Evolutionary conservation across 1,139 yeast genomes (phyloP).

Genomic region (Hyphopichia pseudoburtonii): DNA sequence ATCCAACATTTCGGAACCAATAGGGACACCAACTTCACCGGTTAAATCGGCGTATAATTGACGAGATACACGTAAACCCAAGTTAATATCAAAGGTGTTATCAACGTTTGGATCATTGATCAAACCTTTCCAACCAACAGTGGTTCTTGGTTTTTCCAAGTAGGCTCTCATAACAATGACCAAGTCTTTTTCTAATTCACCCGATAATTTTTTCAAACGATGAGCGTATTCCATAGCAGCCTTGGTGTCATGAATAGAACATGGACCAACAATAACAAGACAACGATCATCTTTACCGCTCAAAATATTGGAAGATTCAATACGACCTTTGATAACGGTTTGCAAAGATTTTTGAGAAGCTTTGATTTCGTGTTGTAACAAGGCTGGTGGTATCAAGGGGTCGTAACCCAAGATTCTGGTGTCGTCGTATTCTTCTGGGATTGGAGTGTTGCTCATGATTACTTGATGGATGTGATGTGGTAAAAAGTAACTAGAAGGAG

Average conservation of each 20-base stretch:
- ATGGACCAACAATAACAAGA: conserved; percentile 88
- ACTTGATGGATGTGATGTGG: too few species aligned
- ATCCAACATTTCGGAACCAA: conserved; percentile 97
- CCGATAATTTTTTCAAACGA: conserved; percentile 58
- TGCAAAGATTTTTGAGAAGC: conserved; percentile 58
- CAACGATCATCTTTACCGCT: conserved; percentile 79
- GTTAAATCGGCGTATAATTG: conserved; percentile 84
- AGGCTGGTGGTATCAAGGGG: conserved; percentile 92
- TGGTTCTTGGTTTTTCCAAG: conserved; percentile 96
- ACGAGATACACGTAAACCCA: conserved; percentile 87
- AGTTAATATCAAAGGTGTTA: conserved; percentile 89
- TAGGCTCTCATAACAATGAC: conserved; percentile 95
- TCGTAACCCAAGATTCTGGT: conserved; percentile 90
- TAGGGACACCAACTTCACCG: conserved; percentile 63
- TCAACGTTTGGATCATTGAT: conserved; percentile 97
- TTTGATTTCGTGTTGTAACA: conserved; percentile 87
- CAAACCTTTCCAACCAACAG: conserved; percentile 98
- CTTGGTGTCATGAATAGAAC: conserved; percentile 91
- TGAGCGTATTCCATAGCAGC: conserved; percentile 90
- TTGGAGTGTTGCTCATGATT: conserved; percentile 48
- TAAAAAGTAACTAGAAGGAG: neutral
- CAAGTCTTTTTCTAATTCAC: conserved; percentile 70
- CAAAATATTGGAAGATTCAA: conserved; percentile 67
- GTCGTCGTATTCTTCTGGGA: conserved; percentile 79
- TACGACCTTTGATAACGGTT: conserved; percentile 73